These are phyloP conservation scores for Corrigiola litoralis DNA, from an alignment of 179 eudicot genomes.

Conservation along the genomic window DNA sequence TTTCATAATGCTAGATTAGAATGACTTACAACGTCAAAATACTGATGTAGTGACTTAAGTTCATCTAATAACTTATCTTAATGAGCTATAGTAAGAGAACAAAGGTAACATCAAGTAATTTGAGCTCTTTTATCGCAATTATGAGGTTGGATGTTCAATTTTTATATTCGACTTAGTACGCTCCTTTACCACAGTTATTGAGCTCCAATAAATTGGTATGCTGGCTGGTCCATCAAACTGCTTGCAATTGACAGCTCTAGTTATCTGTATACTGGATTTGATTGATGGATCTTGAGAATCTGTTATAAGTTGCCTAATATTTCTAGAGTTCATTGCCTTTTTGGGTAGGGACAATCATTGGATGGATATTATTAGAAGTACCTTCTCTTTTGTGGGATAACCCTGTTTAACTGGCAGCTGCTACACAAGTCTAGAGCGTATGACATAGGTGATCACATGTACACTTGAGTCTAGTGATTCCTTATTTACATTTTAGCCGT, in stretches of 20 bases:
- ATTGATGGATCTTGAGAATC: slow-evolving; percentile 35
- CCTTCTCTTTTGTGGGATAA: slow-evolving; percentile 7
- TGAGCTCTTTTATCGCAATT: too few relatives aligned
- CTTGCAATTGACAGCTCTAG: slow-evolving; percentile 17
- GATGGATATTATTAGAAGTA: slow-evolving; percentile 35
- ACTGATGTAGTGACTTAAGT: not conserved
- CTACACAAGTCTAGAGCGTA: too few relatives aligned
- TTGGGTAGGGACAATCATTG: slow-evolving; percentile 33
- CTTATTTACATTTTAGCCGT: too few relatives aligned
- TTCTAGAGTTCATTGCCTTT: not conserved
- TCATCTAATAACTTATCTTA: not conserved
- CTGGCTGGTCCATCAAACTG: slow-evolving; percentile 7
- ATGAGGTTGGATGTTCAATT: too few relatives aligned
- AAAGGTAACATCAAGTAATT: too few relatives aligned
- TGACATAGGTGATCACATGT: not conserved
- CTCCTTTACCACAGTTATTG: too few relatives aligned
- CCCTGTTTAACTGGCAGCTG: not conserved
- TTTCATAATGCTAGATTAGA: not conserved
- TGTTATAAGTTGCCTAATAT: not conserved
- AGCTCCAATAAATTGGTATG: slow-evolving; percentile 21
- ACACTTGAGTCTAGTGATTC: too few relatives aligned
- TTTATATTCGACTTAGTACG: too few relatives aligned
- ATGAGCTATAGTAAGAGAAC: too few relatives aligned
- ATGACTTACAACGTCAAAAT: not conserved
- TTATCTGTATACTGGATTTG: slow-evolving; percentile 24